Percentiles rank a stretch among this genome's conserved stretches.
Evolutionary conservation across 768 basidiomycete genomes (phyloP).

Genomic region (Vararia minispora): DNA sequence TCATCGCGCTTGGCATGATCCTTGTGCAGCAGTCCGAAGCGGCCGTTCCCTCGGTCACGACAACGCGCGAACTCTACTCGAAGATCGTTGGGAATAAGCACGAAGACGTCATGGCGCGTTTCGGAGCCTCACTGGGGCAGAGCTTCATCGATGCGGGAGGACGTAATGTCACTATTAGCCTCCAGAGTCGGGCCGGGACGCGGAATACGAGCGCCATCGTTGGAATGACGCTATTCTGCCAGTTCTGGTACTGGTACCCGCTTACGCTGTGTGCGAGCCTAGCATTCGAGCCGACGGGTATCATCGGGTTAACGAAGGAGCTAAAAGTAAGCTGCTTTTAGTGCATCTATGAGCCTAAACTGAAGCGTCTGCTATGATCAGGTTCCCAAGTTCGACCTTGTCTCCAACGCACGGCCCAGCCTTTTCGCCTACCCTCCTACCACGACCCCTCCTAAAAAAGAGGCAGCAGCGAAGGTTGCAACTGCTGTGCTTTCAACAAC

Average conservation of each 20-base stretch:
- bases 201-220: constrained; percentile 91
- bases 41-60: constrained; percentile 68
- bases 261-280: constrained; percentile 87
- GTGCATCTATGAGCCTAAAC: background rate
- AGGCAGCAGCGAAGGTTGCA: constrained; percentile 83
- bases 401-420: constrained; percentile 84
- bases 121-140: constrained; percentile 92
- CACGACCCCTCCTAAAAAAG: constrained; percentile 85
- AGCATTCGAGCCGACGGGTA: constrained; percentile 90
- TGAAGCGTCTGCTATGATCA: constrained; percentile 19
- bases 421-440: constrained; percentile 86
- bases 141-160: constrained; percentile 98
- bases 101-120: constrained; percentile 97
- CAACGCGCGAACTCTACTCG: constrained; percentile 74
- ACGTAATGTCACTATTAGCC: constrained; percentile 87
- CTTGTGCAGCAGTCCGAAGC: constrained; percentile 94
- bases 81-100: constrained; percentile 95
- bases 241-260: constrained; percentile 99
- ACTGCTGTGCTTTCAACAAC: constrained; percentile 96
- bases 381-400: constrained; percentile 90
- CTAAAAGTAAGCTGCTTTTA: constrained; percentile 48
- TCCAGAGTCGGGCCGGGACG: constrained; percentile 89
- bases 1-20: constrained; percentile 92
- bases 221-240: constrained; percentile 96
- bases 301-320: constrained; percentile 83